Conservation (phyloP, 148 eudicot genomes). For the Chenopodium formosanum region DNA sequence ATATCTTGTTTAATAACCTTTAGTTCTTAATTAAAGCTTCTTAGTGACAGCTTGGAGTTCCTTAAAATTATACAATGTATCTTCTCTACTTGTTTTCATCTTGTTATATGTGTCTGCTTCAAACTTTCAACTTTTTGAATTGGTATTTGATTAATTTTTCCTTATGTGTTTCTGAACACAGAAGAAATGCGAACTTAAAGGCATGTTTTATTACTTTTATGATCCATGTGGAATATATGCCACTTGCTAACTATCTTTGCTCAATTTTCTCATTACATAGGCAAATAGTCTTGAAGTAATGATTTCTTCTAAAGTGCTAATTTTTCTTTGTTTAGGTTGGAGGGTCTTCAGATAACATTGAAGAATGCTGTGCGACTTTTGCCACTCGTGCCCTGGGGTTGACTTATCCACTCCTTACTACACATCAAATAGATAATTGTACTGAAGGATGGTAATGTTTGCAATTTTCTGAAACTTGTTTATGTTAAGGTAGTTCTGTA, state of each 20-base stretch:
- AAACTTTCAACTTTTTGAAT: background rate
- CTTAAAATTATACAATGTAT: background rate
- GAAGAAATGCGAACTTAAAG: background rate
- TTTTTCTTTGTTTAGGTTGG: constrained; percentile 60
- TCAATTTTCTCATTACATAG: background rate
- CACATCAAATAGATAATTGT: constrained; percentile 99
- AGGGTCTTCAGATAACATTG: constrained; percentile 92
- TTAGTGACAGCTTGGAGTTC: background rate
- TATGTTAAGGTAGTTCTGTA: background rate
- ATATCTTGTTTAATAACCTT: background rate
- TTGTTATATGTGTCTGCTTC: background rate
- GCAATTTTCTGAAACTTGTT: constrained; percentile 9
- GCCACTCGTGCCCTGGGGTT: constrained; percentile 89
- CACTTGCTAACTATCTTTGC: background rate
- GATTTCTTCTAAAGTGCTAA: background rate
- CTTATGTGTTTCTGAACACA: background rate
- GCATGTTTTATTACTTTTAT: background rate
- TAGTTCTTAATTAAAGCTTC: background rate
- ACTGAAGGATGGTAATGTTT: constrained; percentile 87
- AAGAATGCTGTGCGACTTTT: constrained; percentile 93
- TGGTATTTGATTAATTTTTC: background rate
- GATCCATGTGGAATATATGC: background rate
- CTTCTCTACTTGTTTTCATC: background rate
- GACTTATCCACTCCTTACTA: constrained; percentile 61
- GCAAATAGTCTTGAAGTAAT: background rate